Evolutionary conservation across 805 yeast genomes (phyloP), one percentile per base, ranked within the genome.

Genomic region (Lipomyces sp.): DNA sequence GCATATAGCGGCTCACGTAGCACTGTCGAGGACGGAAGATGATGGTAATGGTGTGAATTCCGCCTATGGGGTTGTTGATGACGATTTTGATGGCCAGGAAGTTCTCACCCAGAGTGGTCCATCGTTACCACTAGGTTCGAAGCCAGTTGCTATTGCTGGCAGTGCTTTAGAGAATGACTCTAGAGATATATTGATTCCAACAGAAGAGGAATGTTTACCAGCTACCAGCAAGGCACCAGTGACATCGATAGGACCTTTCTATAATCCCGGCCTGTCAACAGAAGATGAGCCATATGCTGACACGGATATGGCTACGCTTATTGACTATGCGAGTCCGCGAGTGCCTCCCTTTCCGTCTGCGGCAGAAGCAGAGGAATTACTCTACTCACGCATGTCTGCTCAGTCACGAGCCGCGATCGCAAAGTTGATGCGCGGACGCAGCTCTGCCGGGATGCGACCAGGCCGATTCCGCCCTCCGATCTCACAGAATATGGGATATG

Each of bases 401-500:
- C 65, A 68, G 39, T 68, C 71, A 24, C 64, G 71, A 10, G 67
- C 70, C n/a, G 71, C 71, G 8, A 59, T 68, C 2, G 50, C 55
- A 45, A 68, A 65, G 53, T 66, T 68, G 8, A 65, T 68, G 69
- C 66, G 60, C 11, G 69, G 69, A 10, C 66, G 71, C 33, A 53
- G 60, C 55, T 60, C 69, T 4, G 29, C 63, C 10, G 56, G 60
- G 5, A 67, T 65, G 6, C 59, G 71, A 51, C 71, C 70, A 24
- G 70, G 67, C 6, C 62, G 71, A 7, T 68, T 68, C 59, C 64
- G 71, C 8, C 69, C 69, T 34, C 71, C 71, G 29, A 66, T 68
- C 37, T 68, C 71, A 34, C 71, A 68, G 59, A 68, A 68, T 57
- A 68, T 68, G 71, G 71, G 71, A 29, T 68, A 68, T 55, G 71